Evolutionary conservation across 2,329 filamentous ascomycete genomes (phyloP).

Genomic region (Metarhizium anisopliae): DNA sequence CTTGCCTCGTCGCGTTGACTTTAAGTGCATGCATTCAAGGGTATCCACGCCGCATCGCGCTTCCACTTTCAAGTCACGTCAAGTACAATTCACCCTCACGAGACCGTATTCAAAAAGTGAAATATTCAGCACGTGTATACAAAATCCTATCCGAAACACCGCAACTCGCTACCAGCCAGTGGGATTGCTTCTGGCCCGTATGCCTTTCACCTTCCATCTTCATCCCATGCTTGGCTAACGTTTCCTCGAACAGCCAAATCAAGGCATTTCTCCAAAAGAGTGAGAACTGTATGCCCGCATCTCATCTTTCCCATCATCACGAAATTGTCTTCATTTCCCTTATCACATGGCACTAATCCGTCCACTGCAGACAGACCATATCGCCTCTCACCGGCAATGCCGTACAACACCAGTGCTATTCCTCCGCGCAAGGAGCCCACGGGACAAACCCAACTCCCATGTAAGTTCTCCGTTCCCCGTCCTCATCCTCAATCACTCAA

Average conservation of each 20-base stretch:
- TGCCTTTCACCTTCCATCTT: no score
- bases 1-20: no score
- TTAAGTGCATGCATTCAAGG: not conserved
- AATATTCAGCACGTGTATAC: no score
- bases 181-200: no score
- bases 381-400: slow-evolving; percentile 46
- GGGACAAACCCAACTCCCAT: slow-evolving; percentile 74
- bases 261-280: no score
- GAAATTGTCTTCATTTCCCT: no score
- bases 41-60: not conserved
- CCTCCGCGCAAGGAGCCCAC: slow-evolving; percentile 73
- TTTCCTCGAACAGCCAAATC: no score
- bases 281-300: no score
- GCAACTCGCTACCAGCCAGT: no score
- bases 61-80: not conserved
- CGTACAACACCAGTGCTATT: slow-evolving; percentile 82
- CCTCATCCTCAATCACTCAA: slow-evolving; percentile 3
- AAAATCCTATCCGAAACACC: no score
- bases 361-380: not conserved
- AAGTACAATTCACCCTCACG: not conserved
- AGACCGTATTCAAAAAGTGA: not conserved
- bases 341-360: not conserved
- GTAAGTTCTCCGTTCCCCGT: slow-evolving; percentile 43
- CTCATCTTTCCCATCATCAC: no score
- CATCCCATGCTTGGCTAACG: no score